phyloP scores from a whole-genome alignment of 345 rosid species.

The Bretschneidera sinensis region DNA sequence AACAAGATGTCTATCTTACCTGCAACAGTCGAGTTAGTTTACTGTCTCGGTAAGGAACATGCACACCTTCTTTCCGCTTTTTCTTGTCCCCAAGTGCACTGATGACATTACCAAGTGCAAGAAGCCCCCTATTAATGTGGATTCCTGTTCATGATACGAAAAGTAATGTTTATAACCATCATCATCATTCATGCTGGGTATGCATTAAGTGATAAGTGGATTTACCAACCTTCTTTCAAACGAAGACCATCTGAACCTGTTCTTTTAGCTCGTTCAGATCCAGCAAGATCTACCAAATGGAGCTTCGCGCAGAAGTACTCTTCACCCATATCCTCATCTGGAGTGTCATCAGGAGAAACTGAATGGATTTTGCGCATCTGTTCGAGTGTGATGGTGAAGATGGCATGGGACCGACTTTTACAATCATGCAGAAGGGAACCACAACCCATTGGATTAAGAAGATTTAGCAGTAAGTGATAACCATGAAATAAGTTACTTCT shows the following conservation, averaged over 20 bases:
- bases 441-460: slow-evolving; percentile 22
- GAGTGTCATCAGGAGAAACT: slow-evolving; percentile 32
- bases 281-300: slow-evolving; percentile 87
- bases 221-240: slow-evolving; percentile 62
- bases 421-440: slow-evolving; percentile 31
- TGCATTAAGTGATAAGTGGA: slow-evolving; percentile 11
- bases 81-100: slow-evolving; percentile 88
- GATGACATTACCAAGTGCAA: slow-evolving; percentile 87
- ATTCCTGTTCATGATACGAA: slow-evolving; percentile 44
- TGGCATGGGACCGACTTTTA: slow-evolving; percentile 86
- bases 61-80: slow-evolving; percentile 74
- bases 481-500: slow-evolving; percentile 9
- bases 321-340: slow-evolving; percentile 55
- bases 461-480: slow-evolving; percentile 9
- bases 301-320: slow-evolving; percentile 79
- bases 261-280: slow-evolving; percentile 85
- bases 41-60: slow-evolving; percentile 87
- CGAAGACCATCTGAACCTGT: slow-evolving; percentile 82
- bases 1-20: slow-evolving; percentile 28
- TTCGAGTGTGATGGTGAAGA: slow-evolving; percentile 84
- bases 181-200: slow-evolving; percentile 7
- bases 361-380: slow-evolving; percentile 59
- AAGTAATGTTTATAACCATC: slow-evolving; percentile 10
- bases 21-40: slow-evolving; percentile 80
- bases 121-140: slow-evolving; percentile 79